These are phyloP conservation scores for Phragmites australis DNA, from an alignment of 176 grass and related monocot genomes.

Conservation along the genomic window DNA sequence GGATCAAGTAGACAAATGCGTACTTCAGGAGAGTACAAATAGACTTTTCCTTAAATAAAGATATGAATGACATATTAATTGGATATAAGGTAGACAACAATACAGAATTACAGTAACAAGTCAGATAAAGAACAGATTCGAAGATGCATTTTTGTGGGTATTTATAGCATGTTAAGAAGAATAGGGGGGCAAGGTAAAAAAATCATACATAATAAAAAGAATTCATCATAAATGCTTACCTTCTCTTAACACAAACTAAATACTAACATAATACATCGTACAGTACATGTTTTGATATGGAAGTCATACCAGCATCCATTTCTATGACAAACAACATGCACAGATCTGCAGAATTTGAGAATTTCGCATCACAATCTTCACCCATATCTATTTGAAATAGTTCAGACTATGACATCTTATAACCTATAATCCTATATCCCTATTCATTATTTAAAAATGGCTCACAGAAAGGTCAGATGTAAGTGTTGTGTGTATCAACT, in stretches of 20 bases:
- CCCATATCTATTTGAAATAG: background rate
- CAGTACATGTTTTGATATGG: background rate
- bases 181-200: background rate
- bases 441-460: background rate
- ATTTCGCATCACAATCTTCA: background rate
- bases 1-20: too few relatives aligned
- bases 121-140: background rate
- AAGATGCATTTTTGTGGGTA: background rate
- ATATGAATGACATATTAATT: too few relatives aligned
- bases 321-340: background rate
- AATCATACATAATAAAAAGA: background rate
- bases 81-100: background rate
- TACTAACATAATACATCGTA: background rate
- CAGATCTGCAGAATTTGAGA: background rate
- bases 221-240: background rate
- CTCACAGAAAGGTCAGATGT: background rate
- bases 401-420: too few relatives aligned
- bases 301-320: background rate
- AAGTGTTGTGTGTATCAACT: too few relatives aligned
- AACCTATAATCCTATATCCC: background rate
- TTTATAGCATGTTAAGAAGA: background rate
- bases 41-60: too few relatives aligned
- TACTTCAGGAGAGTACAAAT: too few relatives aligned
- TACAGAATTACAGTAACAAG: background rate
- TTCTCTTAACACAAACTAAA: background rate